Base-by-base conservation (phyloP, 2,329 filamentous ascomycete genomes). In the Calonectria pseudoturangicola region DNA sequence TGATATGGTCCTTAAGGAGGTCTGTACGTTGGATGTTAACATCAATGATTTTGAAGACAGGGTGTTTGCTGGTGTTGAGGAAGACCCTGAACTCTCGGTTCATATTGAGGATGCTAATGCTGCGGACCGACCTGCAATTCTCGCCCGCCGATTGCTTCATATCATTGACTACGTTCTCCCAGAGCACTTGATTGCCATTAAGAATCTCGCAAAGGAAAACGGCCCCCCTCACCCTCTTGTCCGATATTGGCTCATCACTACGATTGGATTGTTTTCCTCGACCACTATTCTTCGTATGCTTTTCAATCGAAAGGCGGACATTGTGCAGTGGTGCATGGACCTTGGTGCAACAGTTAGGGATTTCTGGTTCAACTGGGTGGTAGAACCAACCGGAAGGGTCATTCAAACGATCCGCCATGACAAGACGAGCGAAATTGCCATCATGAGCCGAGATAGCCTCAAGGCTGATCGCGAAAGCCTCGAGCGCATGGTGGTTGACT, bases 401-500 rank as follows among this genome's bases (percentile, higher is more conserved):
- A 91, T 99, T 71, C 92, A 93, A 62, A 99, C 97, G 0, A 98
- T 99, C 77, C 92, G 96, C 6, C 97, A 98, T 83, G 95, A 98
- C 80, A 92, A 94, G 79, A 93, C 92, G 77, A 98, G 95, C 81
- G 96, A 98, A 82, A 96, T 99, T 76, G 97, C 96, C 54, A 94
- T 99, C 76, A 97, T 99, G 94, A 98, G 95, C 85, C 94, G 95
- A 72, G 93, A 96, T 77, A 98, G 95, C 77, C 89, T 99, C 27
- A 93, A 93, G 82, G 95, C 96, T 1, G 97, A 99, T 82, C 92
- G 95, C 39, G 95, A 95, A 67, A 98, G 95, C 81, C 87, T 99
- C 39, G 96, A 99, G 83, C 93, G 97, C 60, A 99, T 99, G 97
- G 97, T 99, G 4, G 93, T 99, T 45, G 97, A 98, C 77, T 99